Evolutionary conservation across 2,329 filamentous ascomycete genomes (phyloP), one percentile per base, ranked within the genome.

Genomic region (Penicillium sp.): DNA sequence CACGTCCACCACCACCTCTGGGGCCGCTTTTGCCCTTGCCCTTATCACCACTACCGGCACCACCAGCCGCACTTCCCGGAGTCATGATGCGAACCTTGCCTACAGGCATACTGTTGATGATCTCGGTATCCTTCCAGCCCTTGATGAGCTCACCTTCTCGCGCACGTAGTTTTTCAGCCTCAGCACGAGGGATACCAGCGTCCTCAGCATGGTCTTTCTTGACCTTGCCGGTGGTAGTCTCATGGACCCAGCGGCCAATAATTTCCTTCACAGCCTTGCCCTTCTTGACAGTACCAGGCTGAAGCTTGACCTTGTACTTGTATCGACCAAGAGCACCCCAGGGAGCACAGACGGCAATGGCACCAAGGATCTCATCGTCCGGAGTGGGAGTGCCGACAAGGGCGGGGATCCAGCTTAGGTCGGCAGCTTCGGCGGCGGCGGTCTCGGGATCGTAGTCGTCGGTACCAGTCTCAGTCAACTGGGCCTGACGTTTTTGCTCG

Each of bases 281-380:
- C 76, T 96, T 96, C 80, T 97, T 99, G 58, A 87, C 81, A 0
- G 85, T 75, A 0, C 94, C 94, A 0, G 94, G 94, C 73, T 97
- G 94, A 63, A 99, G 73, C 77, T 99, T 99, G 49, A 86, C 89
- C 73, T 95, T 95, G 78, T 96, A 97, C 74, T 96, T 96, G 74
- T 88, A 89, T 51, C 82, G 83, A 2, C 74, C 74, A 49, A 86
- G 70, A 0, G 84, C 80, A n/a, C 77, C 74, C 84, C 84, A 86
- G 1, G 84, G 84, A 9, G 84, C 84, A 49, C 82, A 85, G 6
- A 86, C 76, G 1, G 84, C 82, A 45, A 86, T 79, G 0, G 82
- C 83, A 42, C 81, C 79, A 7, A 79, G 61, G 13, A 78, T 86
- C 68, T 95, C 90, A 68, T 99, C 94, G 12, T 90, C 91, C 0